Evolutionary conservation across 306 rosid genomes (phyloP).

Genomic region (Vicia sativa): DNA sequence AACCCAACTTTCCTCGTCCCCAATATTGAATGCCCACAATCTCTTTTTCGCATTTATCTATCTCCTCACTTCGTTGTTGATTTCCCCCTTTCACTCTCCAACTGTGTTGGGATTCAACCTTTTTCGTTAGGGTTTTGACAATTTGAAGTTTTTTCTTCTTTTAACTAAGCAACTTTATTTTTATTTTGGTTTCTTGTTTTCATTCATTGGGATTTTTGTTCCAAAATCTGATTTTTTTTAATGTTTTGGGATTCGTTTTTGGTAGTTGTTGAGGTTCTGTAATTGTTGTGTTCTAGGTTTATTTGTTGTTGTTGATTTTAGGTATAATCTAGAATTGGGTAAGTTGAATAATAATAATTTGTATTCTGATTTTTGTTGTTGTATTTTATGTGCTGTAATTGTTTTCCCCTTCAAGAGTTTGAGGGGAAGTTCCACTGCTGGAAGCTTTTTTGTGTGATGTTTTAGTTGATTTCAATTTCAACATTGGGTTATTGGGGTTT

Average conservation of each 20-base stretch:
- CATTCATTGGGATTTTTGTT: constrained; percentile 51
- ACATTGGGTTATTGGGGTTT: constrained; percentile 34
- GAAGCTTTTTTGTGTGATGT: constrained; percentile 21
- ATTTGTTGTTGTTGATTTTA: constrained; percentile 22
- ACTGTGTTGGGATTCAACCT: constrained; percentile 49
- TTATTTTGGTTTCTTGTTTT: not conserved
- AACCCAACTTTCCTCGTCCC: constrained; percentile 39
- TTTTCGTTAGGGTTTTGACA: constrained; percentile 51
- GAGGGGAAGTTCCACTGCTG: constrained; percentile 15
- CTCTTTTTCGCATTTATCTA: constrained; percentile 41
- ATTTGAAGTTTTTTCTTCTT: no score
- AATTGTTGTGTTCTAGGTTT: constrained; percentile 42
- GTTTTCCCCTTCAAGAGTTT: constrained; percentile 30
- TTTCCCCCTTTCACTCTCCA: constrained; percentile 51
- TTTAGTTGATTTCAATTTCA: constrained; percentile 34
- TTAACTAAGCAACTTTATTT: not conserved
- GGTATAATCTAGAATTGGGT: constrained; percentile 32
- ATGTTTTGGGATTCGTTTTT: constrained; percentile 29
- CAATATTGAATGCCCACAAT: constrained; percentile 40
- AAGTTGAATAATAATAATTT: constrained; percentile 25
- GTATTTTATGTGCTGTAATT: constrained; percentile 25
- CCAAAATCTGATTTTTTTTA: constrained; percentile 26
- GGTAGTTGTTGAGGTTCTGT: constrained; percentile 33
- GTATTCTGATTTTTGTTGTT: constrained; percentile 38
- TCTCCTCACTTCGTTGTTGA: constrained; percentile 48